Base-by-base conservation (phyloP, 1,284 basidiomycete species). In the Pisolithus thermaeus region DNA sequence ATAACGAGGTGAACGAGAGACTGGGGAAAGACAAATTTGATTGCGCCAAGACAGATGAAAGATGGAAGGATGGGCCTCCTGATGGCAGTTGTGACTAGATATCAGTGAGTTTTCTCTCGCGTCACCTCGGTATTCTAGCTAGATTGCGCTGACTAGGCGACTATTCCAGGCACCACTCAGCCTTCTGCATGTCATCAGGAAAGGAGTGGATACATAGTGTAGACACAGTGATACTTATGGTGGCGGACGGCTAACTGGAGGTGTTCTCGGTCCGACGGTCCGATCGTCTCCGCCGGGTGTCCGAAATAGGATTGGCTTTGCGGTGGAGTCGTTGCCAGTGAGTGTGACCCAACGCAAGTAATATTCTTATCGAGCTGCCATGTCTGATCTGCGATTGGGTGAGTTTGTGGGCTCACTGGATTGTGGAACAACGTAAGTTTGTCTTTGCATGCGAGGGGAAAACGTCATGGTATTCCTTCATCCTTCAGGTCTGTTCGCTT, bases 401-500 rank as follows among this genome's bases (percentile, higher is more conserved):
- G 83, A 92, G 66, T 92, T 95, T 64, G 85, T 95, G 42, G 92
- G 89, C 47, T 90, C 90, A 48, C 74, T 96, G 54, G 92, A 96
- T 70, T 95, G 92, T 62, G 92, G 92, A 47, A 96, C 92, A 39
- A 96, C 92, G 90, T 93, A 62, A 68, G 87, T 75, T 43, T 40
- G 12, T 20, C 37, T 35, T 8, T 35, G 12, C 32, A 35, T 1
- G 5, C 16, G 18, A 14, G 23, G 3, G 6, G 44, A 32, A 37
- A 11, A 50, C 55, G 27, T 4, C 42, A 11, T 23, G 25, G n/a
- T 46, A 36, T 7, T 41, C 27, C 18, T 28, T 60, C 32, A 23
- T 36, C n/a, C 38, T 37, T 23, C 63, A 96, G 92, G 20, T 96
- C 93, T 14, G 91, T 93, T 20, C 86, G 94, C 45, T 97, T 97